These are phyloP conservation scores for Candida orba DNA, from an alignment of 805 yeast species.

Conservation along the genomic window DNA sequence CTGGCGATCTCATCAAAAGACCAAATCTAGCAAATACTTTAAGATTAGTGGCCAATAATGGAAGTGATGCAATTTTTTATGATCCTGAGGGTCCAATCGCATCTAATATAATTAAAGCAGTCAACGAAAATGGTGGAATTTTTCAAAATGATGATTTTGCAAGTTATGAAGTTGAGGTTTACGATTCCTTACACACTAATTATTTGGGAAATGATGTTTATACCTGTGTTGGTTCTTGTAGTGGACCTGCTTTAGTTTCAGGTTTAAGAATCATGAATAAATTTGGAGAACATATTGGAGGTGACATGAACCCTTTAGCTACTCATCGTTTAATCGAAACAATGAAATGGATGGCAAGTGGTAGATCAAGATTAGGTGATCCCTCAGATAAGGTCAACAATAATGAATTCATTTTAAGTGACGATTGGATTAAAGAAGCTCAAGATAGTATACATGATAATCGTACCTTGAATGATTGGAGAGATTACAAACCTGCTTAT, in stretches of 20 bases:
- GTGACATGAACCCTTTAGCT: constrained; percentile 40
- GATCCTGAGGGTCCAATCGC: constrained; percentile 79
- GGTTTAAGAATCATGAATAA: constrained; percentile 62
- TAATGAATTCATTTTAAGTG: constrained; percentile 32
- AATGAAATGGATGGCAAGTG: constrained; percentile 92
- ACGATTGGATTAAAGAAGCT: constrained; percentile 51
- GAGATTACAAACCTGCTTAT: constrained; percentile 71
- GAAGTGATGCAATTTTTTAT: constrained; percentile 71
- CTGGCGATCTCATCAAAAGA: constrained; percentile 58
- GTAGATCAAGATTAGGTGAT: constrained; percentile 82
- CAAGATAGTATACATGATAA: constrained; percentile 43
- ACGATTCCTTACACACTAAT: constrained; percentile 35
- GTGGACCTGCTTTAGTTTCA: constrained; percentile 75
- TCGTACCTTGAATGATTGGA: constrained; percentile 56
- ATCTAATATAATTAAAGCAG: constrained; percentile 42
- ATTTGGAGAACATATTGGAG: constrained; percentile 33
- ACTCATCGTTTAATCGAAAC: constrained; percentile 71
- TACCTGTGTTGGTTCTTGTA: constrained; percentile 65
- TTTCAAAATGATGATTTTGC: constrained; percentile 59
- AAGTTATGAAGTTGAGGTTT: constrained; percentile 42
- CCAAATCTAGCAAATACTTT: constrained; percentile 61
- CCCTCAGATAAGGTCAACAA: constrained; percentile 32
- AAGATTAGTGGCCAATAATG: constrained; percentile 62
- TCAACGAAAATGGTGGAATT: constrained; percentile 58
- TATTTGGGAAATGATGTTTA: constrained; percentile 39